Percentiles rank a stretch among this genome's conserved stretches.
Conservation (phyloP, 805 yeast species). For the Sugiyamaella mastotermitis region DNA sequence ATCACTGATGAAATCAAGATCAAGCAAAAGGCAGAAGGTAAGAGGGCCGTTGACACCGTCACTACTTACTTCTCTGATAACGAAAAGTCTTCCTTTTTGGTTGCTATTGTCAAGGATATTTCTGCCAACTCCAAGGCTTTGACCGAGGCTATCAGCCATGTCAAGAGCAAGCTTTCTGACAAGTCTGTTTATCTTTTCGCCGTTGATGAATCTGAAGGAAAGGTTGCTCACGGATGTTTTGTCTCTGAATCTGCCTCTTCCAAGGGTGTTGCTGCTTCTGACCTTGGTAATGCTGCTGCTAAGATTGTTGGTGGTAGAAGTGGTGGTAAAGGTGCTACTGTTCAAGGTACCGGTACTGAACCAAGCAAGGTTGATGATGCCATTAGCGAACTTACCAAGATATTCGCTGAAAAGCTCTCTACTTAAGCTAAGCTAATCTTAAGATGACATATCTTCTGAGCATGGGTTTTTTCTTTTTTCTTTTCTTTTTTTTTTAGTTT, state of each 20-base stretch:
- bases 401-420: constrained; percentile 34
- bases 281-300: constrained; percentile 66
- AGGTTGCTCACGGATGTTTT: constrained; percentile 94
- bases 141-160: constrained; percentile 81
- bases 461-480: neutral
- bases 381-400: constrained; percentile 57
- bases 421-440: too few species aligned
- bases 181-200: constrained; percentile 77
- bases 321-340: constrained; percentile 96
- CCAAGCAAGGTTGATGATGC: constrained; percentile 66
- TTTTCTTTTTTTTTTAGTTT: neutral
- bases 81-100: constrained; percentile 51
- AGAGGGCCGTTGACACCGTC: constrained; percentile 73
- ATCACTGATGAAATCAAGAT: constrained; percentile 84
- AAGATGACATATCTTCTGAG: too few species aligned
- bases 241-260: constrained; percentile 64
- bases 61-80: constrained; percentile 59
- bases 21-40: constrained; percentile 81
- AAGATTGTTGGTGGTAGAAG: constrained; percentile 88
- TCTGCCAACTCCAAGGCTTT: constrained; percentile 88
- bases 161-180: constrained; percentile 69
- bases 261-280: constrained; percentile 64
- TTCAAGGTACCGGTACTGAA: constrained; percentile 95
- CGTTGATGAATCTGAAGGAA: constrained; percentile 50
- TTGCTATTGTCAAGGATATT: constrained; percentile 54